These are phyloP conservation scores for Sporothrix dimorphospora DNA, from an alignment of 2,329 filamentous ascomycete genomes.

Conservation along the genomic window DNA sequence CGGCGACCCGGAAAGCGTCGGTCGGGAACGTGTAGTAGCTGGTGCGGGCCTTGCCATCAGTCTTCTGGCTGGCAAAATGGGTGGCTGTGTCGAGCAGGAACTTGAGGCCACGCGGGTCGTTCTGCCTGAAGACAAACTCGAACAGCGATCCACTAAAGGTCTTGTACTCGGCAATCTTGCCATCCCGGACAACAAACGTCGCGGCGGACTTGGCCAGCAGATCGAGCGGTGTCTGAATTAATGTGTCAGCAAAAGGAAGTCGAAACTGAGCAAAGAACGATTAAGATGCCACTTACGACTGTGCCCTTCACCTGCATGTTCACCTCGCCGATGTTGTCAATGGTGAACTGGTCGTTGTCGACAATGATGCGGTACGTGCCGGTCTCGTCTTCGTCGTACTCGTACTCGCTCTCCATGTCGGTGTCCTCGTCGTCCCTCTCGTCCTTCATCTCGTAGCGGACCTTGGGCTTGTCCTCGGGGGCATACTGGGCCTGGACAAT, in stretches of 20 bases:
- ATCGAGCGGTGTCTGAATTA: slow-evolving; percentile 49
- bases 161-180: slow-evolving; percentile 37
- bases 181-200: slow-evolving; percentile 42
- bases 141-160: slow-evolving; percentile 41
- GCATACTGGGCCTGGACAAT: slow-evolving; percentile 72
- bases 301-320: slow-evolving; percentile 69
- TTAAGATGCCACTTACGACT: slow-evolving; percentile 35
- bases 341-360: slow-evolving; percentile 69
- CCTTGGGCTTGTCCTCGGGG: slow-evolving; percentile 55
- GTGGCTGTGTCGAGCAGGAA: slow-evolving; percentile 60
- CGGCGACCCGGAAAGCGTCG: slow-evolving; percentile 48
- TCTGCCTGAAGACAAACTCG: slow-evolving; percentile 52
- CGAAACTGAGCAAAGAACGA: neutral
- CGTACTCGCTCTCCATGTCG: slow-evolving; percentile 43
- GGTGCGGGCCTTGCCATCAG: slow-evolving; percentile 43
- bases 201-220: slow-evolving; percentile 52
- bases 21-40: slow-evolving; percentile 47
- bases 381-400: slow-evolving; percentile 40
- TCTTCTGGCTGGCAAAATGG: slow-evolving; percentile 47
- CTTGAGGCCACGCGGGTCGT: slow-evolving; percentile 58
- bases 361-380: slow-evolving; percentile 59
- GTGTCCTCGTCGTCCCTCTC: slow-evolving; percentile 43
- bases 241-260: neutral
- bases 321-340: slow-evolving; percentile 74
- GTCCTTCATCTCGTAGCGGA: slow-evolving; percentile 54